Conservation (phyloP, 2,329 filamentous ascomycete species). For the Phialocephala subalpina region DNA sequence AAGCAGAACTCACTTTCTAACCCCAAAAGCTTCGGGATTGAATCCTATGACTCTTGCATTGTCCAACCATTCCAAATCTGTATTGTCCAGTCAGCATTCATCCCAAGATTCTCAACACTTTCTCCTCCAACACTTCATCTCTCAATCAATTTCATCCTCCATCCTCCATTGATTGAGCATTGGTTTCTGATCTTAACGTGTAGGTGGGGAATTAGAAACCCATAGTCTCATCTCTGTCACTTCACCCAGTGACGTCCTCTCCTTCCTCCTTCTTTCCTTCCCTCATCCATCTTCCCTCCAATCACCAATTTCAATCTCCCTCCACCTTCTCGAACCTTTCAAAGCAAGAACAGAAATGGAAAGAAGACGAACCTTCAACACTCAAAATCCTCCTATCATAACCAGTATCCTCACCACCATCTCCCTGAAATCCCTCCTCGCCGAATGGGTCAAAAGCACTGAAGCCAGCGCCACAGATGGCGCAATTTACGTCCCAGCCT, state of each 20-base stretch:
- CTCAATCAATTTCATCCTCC: too few species aligned
- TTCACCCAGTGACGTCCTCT: too few species aligned
- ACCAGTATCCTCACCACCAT: neutral
- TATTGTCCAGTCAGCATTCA: neutral
- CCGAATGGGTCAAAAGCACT: constrained; percentile 16
- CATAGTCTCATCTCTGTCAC: too few species aligned
- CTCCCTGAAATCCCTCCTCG: neutral
- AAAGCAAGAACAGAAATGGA: neutral
- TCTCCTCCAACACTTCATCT: too few species aligned
- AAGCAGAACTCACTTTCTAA: constrained; percentile 23
- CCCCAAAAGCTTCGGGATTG: constrained; percentile 27
- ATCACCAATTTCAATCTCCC: too few species aligned
- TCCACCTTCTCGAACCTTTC: neutral
- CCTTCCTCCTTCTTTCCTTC: too few species aligned
- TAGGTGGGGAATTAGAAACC: too few species aligned
- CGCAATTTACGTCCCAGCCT: constrained; percentile 28
- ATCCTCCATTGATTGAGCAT: too few species aligned
- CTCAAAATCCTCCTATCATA: constrained; percentile 21
- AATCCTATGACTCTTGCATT: constrained; percentile 21
- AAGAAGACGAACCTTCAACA: constrained; percentile 15
- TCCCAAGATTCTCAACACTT: neutral
- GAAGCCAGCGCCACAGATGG: constrained; percentile 27
- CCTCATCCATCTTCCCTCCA: too few species aligned
- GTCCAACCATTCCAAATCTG: constrained; percentile 27
- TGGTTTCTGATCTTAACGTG: too few species aligned